These are phyloP conservation scores for Coprinellus aureogranulatus DNA, from an alignment of 768 basidiomycete genomes.

Conservation along the genomic window DNA sequence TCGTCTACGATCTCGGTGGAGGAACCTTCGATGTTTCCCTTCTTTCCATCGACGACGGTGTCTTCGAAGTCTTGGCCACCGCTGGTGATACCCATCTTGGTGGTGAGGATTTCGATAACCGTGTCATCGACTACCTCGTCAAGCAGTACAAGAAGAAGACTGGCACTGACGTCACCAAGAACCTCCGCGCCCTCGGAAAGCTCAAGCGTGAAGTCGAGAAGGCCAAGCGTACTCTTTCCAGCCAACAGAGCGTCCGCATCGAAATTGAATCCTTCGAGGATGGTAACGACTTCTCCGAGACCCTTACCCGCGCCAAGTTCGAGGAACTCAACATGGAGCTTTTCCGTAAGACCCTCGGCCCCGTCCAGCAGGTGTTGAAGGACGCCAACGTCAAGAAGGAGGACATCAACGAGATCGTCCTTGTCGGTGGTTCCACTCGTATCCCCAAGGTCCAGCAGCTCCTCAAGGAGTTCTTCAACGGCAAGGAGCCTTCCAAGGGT, in stretches of 20 bases:
- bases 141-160: constrained; percentile 92
- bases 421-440: constrained; percentile 97
- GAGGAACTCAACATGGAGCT: constrained; percentile 98
- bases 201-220: constrained; percentile 93
- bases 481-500: constrained; percentile 95
- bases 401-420: constrained; percentile 87
- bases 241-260: constrained; percentile 84
- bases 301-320: constrained; percentile 96
- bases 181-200: constrained; percentile 84
- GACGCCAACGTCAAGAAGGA: constrained; percentile 99
- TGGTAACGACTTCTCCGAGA: constrained; percentile 97
- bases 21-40: constrained; percentile 99
- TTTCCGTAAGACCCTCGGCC: constrained; percentile 99
- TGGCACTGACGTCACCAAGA: constrained; percentile 75
- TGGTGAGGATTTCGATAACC: constrained; percentile 95
- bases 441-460: constrained; percentile 99
- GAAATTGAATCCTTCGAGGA: constrained; percentile 96
- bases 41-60: constrained; percentile 90
- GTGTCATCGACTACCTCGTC: constrained; percentile 85
- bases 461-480: constrained; percentile 94
- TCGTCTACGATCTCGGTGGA: constrained; percentile 97
- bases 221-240: constrained; percentile 89
- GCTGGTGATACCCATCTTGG: constrained; percentile 94
- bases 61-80: constrained; percentile 86
- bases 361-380: constrained; percentile 98